phyloP scores from a whole-genome alignment of 2,329 filamentous ascomycete species.

The Parafenestella ontariensis region DNA sequence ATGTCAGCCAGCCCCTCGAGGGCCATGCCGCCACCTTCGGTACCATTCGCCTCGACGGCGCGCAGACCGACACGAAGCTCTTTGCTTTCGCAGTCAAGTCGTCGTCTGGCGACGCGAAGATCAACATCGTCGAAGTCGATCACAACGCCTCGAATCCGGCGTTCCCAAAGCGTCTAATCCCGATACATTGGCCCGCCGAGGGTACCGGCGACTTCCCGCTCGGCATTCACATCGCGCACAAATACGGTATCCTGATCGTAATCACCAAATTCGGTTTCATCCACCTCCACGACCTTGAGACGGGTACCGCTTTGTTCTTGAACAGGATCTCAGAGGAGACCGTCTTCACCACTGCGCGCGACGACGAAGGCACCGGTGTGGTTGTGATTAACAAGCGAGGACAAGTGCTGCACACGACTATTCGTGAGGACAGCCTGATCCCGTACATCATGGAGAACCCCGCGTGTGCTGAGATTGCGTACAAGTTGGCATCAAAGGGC shows the following conservation, averaged over 20 bases:
- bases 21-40: constrained; percentile 96
- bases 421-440: constrained; percentile 90
- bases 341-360: constrained; percentile 91
- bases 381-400: constrained; percentile 97
- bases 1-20: constrained; percentile 97
- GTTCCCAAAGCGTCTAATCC: constrained; percentile 95
- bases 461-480: constrained; percentile 88
- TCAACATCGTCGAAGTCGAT: constrained; percentile 98
- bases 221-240: constrained; percentile 94
- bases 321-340: constrained; percentile 99
- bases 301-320: constrained; percentile 96
- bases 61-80: constrained; percentile 88
- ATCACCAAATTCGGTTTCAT: constrained; percentile 99
- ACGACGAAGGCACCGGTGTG: constrained; percentile 84
- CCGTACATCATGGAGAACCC: constrained; percentile 96
- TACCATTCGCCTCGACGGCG: constrained; percentile 85
- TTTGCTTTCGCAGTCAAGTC: constrained; percentile 97
- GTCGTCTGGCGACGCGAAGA: constrained; percentile 81
- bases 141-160: constrained; percentile 86
- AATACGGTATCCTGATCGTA: constrained; percentile 96
- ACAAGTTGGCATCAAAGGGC: constrained; percentile 94
- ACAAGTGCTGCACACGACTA: constrained; percentile 90
- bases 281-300: constrained; percentile 97
- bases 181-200: constrained; percentile 96
- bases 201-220: constrained; percentile 97